phyloP scores from a whole-genome alignment of 371 early-diverging fungal species.

The Lichtheimia hyalospora region DNA sequence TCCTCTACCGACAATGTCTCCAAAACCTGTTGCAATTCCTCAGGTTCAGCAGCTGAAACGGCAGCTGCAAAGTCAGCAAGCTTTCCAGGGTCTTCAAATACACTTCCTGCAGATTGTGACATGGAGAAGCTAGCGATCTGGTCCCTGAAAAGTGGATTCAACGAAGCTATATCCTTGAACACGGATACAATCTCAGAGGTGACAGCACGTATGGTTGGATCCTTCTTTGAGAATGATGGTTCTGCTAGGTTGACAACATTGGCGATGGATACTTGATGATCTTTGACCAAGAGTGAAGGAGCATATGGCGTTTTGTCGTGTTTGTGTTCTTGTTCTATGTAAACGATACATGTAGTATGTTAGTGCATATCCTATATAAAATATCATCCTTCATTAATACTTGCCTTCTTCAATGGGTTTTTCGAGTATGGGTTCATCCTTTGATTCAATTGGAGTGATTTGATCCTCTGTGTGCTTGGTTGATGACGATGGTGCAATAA shows the following conservation, averaged over 20 bases:
- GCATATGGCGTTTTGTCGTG: constrained; percentile 29
- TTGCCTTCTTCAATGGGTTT: no score
- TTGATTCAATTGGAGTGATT: neutral
- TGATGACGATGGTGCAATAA: constrained; percentile 22
- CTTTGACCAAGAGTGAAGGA: constrained; percentile 61
- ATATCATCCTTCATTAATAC: no score
- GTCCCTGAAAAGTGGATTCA: constrained; percentile 94
- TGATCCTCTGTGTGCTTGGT: constrained; percentile 11
- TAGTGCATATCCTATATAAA: no score
- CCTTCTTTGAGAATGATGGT: constrained; percentile 81
- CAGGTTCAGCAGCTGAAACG: constrained; percentile 86
- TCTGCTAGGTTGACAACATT: constrained; percentile 87
- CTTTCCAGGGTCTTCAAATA: constrained; percentile 92
- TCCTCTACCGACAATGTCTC: constrained; percentile 89
- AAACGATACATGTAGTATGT: no score
- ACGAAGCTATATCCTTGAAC: constrained; percentile 90
- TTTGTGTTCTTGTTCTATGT: constrained; percentile 11
- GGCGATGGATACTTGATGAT: constrained; percentile 78
- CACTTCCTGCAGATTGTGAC: constrained; percentile 92
- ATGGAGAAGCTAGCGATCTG: constrained; percentile 96
- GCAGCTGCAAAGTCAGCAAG: constrained; percentile 97
- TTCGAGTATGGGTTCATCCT: neutral
- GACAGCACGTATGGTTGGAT: constrained; percentile 85
- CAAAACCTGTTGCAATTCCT: constrained; percentile 89
- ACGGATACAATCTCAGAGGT: constrained; percentile 96